Evolutionary conservation across 176 grass and related monocot species (phyloP).

Genomic region (Tuctoria greenei): DNA sequence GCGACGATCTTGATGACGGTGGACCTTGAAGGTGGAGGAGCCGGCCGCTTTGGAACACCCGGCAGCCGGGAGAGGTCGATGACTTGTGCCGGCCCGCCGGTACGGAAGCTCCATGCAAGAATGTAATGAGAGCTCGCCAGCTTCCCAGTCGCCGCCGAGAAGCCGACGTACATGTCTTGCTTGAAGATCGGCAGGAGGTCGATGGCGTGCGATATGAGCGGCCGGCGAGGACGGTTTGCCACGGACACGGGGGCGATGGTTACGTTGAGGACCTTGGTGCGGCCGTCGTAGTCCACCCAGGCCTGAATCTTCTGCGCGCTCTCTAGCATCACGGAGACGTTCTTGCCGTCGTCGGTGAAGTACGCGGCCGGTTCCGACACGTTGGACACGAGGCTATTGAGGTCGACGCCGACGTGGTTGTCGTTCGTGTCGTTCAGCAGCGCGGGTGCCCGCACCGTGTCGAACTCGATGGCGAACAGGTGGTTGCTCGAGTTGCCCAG

Average conservation of each 20-base stretch:
- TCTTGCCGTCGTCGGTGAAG: not conserved
- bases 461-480: conserved; percentile 53
- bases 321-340: conserved; percentile 1
- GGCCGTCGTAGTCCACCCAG: conserved; percentile 45
- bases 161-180: conserved; percentile 50
- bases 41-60: not conserved
- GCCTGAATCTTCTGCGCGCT: conserved; percentile 20
- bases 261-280: conserved; percentile 17
- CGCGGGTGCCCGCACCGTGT: not conserved
- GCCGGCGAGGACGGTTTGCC: conserved; percentile 6
- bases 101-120: conserved; percentile 45
- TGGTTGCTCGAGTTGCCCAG: conserved; percentile 39
- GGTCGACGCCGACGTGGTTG: conserved; percentile 48
- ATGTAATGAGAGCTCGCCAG: conserved; percentile 42
- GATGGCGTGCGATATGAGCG: conserved; percentile 29
- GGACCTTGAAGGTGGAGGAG: not conserved
- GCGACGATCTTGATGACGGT: not conserved
- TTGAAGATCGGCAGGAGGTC: conserved; percentile 41
- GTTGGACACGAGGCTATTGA: conserved; percentile 32
- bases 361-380: conserved; percentile 5
- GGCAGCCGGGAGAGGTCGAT: not conserved
- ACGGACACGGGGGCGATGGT: conserved; percentile 26
- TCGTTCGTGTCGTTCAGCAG: conserved; percentile 18
- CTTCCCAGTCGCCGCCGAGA: conserved; percentile 36
- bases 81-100: not conserved